Percentiles rank a stretch among this genome's conserved stretches.
phyloP scores from a whole-genome alignment of 257 asterid genomes.

The Solanum medicagineum region DNA sequence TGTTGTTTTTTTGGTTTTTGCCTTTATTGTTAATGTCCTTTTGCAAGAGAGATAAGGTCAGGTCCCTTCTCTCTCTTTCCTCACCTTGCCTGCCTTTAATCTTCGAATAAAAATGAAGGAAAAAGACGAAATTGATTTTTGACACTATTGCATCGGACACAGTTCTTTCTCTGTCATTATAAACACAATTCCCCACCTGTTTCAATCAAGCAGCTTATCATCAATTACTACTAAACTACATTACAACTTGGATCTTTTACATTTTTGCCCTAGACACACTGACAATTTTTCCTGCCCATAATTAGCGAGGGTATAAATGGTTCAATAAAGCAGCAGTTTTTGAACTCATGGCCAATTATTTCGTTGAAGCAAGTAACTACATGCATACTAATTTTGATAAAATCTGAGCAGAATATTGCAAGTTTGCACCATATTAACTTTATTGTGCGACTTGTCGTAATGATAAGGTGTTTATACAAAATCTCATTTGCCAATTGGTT shows the following conservation, averaged over 20 bases:
- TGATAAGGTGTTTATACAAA: background rate
- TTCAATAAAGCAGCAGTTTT: background rate
- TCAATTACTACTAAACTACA: background rate
- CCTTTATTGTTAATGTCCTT: background rate
- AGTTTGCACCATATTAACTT: background rate
- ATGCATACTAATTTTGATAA: background rate
- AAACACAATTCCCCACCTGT: background rate
- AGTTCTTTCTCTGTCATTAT: background rate
- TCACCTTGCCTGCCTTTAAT: background rate
- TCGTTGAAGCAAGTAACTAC: background rate
- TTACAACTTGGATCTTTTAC: background rate
- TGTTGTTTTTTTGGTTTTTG: background rate
- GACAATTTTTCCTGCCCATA: background rate
- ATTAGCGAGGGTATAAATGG: background rate
- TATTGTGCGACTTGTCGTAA: background rate
- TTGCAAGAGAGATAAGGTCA: background rate
- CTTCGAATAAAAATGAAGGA: background rate
- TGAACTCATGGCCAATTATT: background rate
- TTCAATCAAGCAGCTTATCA: conserved; percentile 1
- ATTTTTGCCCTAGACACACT: background rate
- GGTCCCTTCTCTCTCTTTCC: background rate
- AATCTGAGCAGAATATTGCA: background rate
- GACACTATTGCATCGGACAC: background rate
- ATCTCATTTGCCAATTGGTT: background rate
- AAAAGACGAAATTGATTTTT: background rate